Base-by-base conservation (phyloP, 331 rosid genomes). In the Dryas integrifolia region DNA sequence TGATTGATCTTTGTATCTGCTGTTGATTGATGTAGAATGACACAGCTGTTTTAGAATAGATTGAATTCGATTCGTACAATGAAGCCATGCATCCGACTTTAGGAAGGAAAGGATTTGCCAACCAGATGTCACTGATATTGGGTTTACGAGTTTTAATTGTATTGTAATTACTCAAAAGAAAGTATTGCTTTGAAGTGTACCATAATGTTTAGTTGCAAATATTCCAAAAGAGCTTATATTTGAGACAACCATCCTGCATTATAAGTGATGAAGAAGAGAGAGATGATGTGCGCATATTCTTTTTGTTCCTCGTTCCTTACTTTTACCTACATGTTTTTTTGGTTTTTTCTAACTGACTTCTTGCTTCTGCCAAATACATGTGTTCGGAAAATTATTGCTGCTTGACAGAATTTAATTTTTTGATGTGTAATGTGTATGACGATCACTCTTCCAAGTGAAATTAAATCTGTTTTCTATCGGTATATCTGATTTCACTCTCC, bases 181-280 rank as follows among this genome's bases (percentile, higher is more conserved):
- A 56, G 78, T 61, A 3, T 63, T 46, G 44, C 30, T 55, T 66
- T 72, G 67, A 72, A 57, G 74, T 65, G 51, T 61, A 48, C n/a
- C 74, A n/a, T 75, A 73, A 71, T 74, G n/a, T 45, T 46, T 26
- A 11, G 35, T 48, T 21, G 8, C 76, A 3, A 30, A 61, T 58
- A 14, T 46, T 5, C 38, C 38, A 9, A 49, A 15, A 44, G 15
- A 0, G 7, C 58, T 26, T n/a, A 40, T 46, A 50, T 7, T 43
- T 58, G 39, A 4, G 35, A 24, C 43, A 45, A 9, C 41, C 4
- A 44, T 58, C 21, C 18, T 16, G 46, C 21, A 26, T 47, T 26
- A 26, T 11, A 67, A 26, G 72, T 7, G 72, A n/a, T 48, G 58
- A 48, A 48, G 50, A 41, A 16, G 70, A 65, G 71, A 13, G 10